phyloP scores from a whole-genome alignment of 106 monocot genomes.

The Dioscorea alata region DNA sequence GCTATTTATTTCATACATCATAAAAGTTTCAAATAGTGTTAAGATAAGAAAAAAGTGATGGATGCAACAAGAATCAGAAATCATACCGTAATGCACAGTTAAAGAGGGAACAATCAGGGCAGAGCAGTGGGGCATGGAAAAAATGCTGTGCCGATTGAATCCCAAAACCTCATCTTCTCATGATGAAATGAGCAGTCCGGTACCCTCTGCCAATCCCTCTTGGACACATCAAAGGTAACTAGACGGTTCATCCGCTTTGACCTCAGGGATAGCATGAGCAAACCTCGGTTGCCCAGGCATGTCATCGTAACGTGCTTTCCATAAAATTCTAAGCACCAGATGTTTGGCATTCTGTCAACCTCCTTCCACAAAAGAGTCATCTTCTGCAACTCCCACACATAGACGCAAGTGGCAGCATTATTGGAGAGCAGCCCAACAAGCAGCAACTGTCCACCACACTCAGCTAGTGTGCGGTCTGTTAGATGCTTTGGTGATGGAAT shows the following conservation, averaged over 20 bases:
- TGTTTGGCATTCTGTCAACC: conserved; percentile 99
- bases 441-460: conserved; percentile 50
- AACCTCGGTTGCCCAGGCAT: conserved; percentile 67
- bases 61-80: too few relatives aligned
- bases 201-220: conserved; percentile 67
- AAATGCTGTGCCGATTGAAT: conserved; percentile 64
- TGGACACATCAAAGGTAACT: conserved; percentile 52
- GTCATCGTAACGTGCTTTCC: conserved; percentile 78
- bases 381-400: conserved; percentile 93
- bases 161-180: conserved; percentile 47
- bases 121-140: conserved; percentile 55
- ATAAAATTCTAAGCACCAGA: conserved; percentile 87
- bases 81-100: too few relatives aligned
- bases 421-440: conserved; percentile 78
- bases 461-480: conserved; percentile 54
- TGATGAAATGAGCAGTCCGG: conserved; percentile 37
- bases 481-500: conserved; percentile 56
- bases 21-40: too few relatives aligned
- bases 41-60: too few relatives aligned
- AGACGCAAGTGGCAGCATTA: conserved; percentile 79
- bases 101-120: conserved; percentile 22
- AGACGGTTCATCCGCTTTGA: conserved; percentile 50
- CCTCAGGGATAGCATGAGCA: conserved; percentile 80
- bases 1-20: too few relatives aligned
- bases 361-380: conserved; percentile 99